phyloP scores from a whole-genome alignment of 495 filamentous ascomycete genomes.

The Sphaerosporella brunnea region DNA sequence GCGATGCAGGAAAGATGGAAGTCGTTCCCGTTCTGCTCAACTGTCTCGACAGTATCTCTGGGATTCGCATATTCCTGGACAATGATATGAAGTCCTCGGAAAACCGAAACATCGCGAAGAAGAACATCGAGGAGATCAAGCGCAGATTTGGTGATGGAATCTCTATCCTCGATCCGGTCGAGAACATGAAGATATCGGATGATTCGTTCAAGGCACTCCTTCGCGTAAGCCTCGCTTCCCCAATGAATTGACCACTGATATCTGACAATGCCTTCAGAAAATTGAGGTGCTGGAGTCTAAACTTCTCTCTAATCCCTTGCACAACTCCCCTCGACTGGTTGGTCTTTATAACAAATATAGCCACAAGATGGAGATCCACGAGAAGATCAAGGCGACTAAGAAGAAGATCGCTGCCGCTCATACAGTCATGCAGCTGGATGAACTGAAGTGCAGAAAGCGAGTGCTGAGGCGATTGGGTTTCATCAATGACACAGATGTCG shows the following conservation, averaged over 20 bases:
- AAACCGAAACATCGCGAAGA: constrained; percentile 46
- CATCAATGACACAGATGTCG: constrained; percentile 84
- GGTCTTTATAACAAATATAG: constrained; percentile 71
- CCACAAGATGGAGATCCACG: constrained; percentile 52
- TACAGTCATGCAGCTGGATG: constrained; percentile 78
- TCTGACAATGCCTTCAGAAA: constrained; percentile 36
- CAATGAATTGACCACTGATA: background rate
- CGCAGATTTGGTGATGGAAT: constrained; percentile 85
- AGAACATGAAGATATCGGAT: constrained; percentile 85
- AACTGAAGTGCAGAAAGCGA: constrained; percentile 86
- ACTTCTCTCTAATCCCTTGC: constrained; percentile 70
- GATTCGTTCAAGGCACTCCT: constrained; percentile 83
- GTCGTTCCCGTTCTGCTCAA: constrained; percentile 73
- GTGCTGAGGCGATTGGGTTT: constrained; percentile 93
- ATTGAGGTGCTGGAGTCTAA: constrained; percentile 92
- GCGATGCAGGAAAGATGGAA: constrained; percentile 58
- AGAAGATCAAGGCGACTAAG: constrained; percentile 70
- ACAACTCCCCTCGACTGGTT: constrained; percentile 66
- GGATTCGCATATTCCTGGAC: constrained; percentile 62
- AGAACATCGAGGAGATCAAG: constrained; percentile 53
- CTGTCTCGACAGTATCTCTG: constrained; percentile 59
- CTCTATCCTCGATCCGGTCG: constrained; percentile 72
- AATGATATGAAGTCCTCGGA: constrained; percentile 47
- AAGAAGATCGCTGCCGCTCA: constrained; percentile 69
- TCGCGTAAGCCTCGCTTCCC: constrained; percentile 36